Evolutionary conservation across 1,284 basidiomycete species (phyloP), one percentile per base, ranked within the genome.

Genomic region (Cystobasidium slooffiae): DNA sequence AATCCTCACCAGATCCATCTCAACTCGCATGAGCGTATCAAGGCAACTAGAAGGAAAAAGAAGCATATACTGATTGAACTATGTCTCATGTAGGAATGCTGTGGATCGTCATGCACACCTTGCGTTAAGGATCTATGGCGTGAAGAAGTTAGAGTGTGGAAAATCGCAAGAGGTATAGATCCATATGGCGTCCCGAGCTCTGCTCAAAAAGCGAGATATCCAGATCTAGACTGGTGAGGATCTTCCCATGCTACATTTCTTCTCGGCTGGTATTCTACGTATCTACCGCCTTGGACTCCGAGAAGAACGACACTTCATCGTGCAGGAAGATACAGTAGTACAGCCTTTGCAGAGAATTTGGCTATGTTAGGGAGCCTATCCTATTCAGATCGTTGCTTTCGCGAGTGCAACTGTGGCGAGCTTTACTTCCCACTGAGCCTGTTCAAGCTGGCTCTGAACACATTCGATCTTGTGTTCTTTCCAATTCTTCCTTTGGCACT

Each of bases 401-500:
- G 31, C 31, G 31, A 31, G 31, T 31, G 31, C 31, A 31, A 31
- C 31, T 31, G 31, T 31, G 31, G 31, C 31, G 31, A 31, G 31
- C 31, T 31, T 31, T 31, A 20, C 1, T 20, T 16, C 47, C 20
- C 47, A 14, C 20, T 51, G 16, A 3, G 47, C 47, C 6, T 20
- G 16, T 51, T 20, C 16, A 51, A 16, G 47, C 47, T 16, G 47
- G 47, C 14, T 51, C 37, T 37, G 65, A 31, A 5, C 5, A 31
- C 72, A 82, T 39, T 31, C 67, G 82, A 76, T 68, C 77, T 84
- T 84, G 75, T 86, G 86, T 18, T 37, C 70, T 62, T 83, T 84
- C 86, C 86, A 87, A 69, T 86, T 81, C 52, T 78, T 79, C 68
- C 81, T 84, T 75, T 87, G 86, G 64, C 86, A 86, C 7, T 77